Conservation (phyloP, 306 rosid genomes). For the Rosa lucieae region DNA sequence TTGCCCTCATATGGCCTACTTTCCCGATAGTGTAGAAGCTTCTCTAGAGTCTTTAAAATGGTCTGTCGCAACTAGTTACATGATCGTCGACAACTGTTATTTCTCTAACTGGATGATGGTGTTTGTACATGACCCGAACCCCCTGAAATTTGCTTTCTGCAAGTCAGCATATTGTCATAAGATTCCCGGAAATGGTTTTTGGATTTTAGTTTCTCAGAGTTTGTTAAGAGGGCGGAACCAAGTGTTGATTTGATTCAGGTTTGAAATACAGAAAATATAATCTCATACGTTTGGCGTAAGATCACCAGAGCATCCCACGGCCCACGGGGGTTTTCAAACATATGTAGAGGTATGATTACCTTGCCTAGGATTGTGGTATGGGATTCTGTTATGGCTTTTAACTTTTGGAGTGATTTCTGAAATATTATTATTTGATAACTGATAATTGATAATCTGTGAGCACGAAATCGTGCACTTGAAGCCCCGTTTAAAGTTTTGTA, state of each 20-base stretch:
- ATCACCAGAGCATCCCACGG: slow-evolving; percentile 13
- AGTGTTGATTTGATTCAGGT: slow-evolving; percentile 32
- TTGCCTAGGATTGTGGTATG: background rate
- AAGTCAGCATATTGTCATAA: slow-evolving; percentile 36
- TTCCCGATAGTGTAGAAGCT: slow-evolving; percentile 44
- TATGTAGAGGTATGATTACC: slow-evolving; percentile 16
- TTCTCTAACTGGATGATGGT: slow-evolving; percentile 39
- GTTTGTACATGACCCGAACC: slow-evolving; percentile 51
- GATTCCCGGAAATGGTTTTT: slow-evolving; percentile 32
- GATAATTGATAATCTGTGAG: background rate
- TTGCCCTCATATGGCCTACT: slow-evolving; percentile 88
- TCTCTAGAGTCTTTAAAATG: slow-evolving; percentile 20
- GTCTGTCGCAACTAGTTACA: slow-evolving; percentile 29
- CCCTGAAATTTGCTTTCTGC: slow-evolving; percentile 34
- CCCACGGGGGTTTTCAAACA: slow-evolving; percentile 23
- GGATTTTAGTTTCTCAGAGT: slow-evolving; percentile 25
- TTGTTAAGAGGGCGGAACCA: slow-evolving; percentile 29
- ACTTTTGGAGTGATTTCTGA: background rate
- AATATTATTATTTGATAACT: slow-evolving; percentile 1
- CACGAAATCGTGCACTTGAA: background rate
- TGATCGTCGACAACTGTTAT: slow-evolving; percentile 10
- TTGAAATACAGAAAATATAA: slow-evolving; percentile 30
- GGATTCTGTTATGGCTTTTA: slow-evolving; percentile 6
- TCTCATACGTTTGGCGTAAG: slow-evolving; percentile 13
- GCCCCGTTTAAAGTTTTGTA: background rate